Evolutionary conservation across 176 grass and related monocot genomes (phyloP).

Genomic region (Phyllostachys edulis): DNA sequence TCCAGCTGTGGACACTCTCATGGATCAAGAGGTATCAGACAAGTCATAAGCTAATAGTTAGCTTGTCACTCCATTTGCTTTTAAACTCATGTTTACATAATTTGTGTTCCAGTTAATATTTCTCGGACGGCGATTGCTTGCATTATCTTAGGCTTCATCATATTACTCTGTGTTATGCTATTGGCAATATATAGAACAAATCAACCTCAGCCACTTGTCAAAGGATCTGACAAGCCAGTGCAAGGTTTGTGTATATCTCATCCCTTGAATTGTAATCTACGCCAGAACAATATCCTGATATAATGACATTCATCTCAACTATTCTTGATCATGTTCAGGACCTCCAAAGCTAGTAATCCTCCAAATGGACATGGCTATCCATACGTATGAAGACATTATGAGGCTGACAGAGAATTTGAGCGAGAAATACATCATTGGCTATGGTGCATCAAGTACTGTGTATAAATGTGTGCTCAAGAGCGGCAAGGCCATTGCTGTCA

Average conservation of each 20-base stretch:
- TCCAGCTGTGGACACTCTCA: conserved; percentile 50
- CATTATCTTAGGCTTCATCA: conserved; percentile 76
- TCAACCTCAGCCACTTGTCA: conserved; percentile 62
- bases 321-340: conserved; percentile 47
- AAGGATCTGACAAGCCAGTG: conserved; percentile 57
- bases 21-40: conserved; percentile 64
- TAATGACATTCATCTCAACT: conserved; percentile 7
- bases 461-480: conserved; percentile 88
- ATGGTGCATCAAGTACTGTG: conserved; percentile 93
- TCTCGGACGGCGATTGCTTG: conserved; percentile 67
- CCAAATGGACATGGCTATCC: conserved; percentile 96
- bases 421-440: conserved; percentile 96
- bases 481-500: conserved; percentile 83
- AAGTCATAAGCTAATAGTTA: conserved; percentile 11
- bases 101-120: conserved; percentile 60
- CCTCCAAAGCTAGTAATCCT: conserved; percentile 91
- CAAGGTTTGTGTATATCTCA: conserved; percentile 57
- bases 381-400: conserved; percentile 98
- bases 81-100: conserved; percentile 9
- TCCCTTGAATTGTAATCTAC: background rate
- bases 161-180: conserved; percentile 62
- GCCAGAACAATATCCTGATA: background rate
- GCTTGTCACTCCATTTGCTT: background rate
- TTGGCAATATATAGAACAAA: conserved; percentile 86
- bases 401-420: conserved; percentile 89